Base-by-base conservation (phyloP, 208 protist genomes). In the Leishmania tarentolae region DNA sequence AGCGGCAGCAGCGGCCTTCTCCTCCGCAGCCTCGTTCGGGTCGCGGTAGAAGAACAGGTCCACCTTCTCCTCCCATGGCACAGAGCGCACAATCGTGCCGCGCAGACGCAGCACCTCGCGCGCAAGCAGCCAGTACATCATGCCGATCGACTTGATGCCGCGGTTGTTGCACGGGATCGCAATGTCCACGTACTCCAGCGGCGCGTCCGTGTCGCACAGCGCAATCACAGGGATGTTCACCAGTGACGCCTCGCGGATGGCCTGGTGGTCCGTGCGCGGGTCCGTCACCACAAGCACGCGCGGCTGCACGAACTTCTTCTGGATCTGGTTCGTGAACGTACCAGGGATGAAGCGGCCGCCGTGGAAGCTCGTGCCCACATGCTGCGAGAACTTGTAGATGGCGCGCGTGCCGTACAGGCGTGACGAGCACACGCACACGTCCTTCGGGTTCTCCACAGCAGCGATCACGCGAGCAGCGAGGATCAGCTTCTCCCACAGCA, bases 21-120 rank as follows among this genome's bases (percentile, higher is more conserved):
- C 92, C 83, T 98, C 94, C 80, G 94, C 87, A 19, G 86, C 87
- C 88, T 99, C 97, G 75, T 99, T 98, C 35, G 96, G 91, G 88
- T 99, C 97, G 81, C 98, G 95, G 95, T 99, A 99, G 95, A 99
- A 99, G 99, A 99, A 99, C 72, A 99, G 95, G 96, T 99, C 99
- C 81, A 99, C 96, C 96, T 99, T 99, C 80, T 99, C 98, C 72
- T 99, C 97, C 99, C 99, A 99, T 44, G 88, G 86, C 69, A 97
- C 85, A 11, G 86, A 83, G 87, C 99, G 94, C 75, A 91, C 77
- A 85, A 99, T 86, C 63, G 85, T 90, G 83, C 98, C 98, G 83
- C 98, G 94, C 76, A 99, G 93, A 83, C 98, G 96, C 79, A 99
- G 91, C 72, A 99, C 98, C 91, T 99, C 99, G 72, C 95, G 98